Evolutionary conservation across 495 filamentous ascomycete species (phyloP).

Genomic region (Geopyxis carbonaria): DNA sequence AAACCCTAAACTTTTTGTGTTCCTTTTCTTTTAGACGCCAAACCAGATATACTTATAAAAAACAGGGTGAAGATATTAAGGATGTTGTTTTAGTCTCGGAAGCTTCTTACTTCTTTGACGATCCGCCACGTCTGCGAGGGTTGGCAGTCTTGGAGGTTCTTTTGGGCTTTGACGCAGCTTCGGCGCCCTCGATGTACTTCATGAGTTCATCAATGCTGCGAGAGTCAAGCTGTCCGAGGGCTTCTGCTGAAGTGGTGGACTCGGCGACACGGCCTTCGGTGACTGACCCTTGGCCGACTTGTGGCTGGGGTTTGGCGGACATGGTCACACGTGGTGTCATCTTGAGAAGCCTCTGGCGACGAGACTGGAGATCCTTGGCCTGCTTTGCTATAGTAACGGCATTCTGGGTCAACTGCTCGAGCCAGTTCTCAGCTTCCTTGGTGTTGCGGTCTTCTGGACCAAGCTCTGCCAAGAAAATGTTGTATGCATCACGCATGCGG

Average conservation of each 20-base stretch:
- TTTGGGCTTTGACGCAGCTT: slow-evolving; percentile 1
- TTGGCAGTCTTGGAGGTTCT: slow-evolving; percentile 1
- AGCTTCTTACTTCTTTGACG: slow-evolving; percentile 5
- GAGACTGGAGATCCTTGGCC: slow-evolving; percentile 64
- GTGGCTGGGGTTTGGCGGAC: slow-evolving; percentile 28
- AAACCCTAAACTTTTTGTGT: no score
- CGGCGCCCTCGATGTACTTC: slow-evolving; percentile 63
- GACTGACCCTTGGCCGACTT: slow-evolving; percentile 33
- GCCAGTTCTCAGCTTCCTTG: slow-evolving; percentile 82
- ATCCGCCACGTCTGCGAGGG: slow-evolving; percentile 2
- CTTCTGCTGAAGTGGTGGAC: slow-evolving; percentile 25
- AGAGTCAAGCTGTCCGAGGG: slow-evolving; percentile 37
- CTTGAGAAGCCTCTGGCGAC: slow-evolving; percentile 44
- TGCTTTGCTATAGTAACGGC: slow-evolving; percentile 87
- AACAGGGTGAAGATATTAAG: no score
- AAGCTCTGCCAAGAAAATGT: slow-evolving; percentile 73
- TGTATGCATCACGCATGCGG: slow-evolving; percentile 88
- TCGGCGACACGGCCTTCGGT: slow-evolving; percentile 25
- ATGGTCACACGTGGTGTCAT: slow-evolving; percentile 37
- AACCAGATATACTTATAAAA: no score
- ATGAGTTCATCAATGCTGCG: slow-evolving; percentile 73
- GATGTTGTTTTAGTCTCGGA: no score
- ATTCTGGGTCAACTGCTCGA: slow-evolving; percentile 88
- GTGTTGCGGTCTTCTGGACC: slow-evolving; percentile 87
- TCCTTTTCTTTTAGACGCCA: no score